A percentile compares a stretch with the other conserved stretches of the same genome.
These are phyloP conservation scores for Pythium insidiosum DNA, from an alignment of 352 stramenopile species.

Conservation along the genomic window DNA sequence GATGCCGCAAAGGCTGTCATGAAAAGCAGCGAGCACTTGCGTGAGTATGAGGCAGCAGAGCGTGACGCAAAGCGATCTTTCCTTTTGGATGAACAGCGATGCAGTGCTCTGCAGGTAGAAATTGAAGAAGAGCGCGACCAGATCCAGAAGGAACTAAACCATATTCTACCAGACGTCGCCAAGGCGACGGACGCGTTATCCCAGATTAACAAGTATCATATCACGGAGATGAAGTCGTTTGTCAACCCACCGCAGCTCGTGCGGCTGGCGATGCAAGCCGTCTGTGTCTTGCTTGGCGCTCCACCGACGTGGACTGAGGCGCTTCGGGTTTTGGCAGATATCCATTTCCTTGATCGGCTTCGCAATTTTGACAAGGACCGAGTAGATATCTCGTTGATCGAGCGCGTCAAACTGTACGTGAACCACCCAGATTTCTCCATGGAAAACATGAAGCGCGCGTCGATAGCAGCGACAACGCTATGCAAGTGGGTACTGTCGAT, in stretches of 20 bases:
- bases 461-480: conserved; percentile 55
- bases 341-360: conserved; percentile 56
- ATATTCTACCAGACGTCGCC: conserved; percentile 49
- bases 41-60: conserved; percentile 27
- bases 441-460: conserved; percentile 70
- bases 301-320: conserved; percentile 60
- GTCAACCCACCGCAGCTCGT: conserved; percentile 62
- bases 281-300: conserved; percentile 52
- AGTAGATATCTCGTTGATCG: conserved; percentile 32
- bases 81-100: conserved; percentile 48
- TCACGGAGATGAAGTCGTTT: conserved; percentile 77
- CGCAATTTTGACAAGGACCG: conserved; percentile 49
- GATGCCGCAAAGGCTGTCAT: conserved; percentile 24
- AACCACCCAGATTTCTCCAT: conserved; percentile 72
- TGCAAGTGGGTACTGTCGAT: conserved; percentile 69
- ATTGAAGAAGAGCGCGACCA: conserved; percentile 44
- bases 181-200: conserved; percentile 48
- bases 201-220: conserved; percentile 76
- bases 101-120: conserved; percentile 35
- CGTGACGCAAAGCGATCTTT: conserved; percentile 34
- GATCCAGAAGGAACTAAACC: conserved; percentile 49
- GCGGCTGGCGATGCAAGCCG: conserved; percentile 66
- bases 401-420: conserved; percentile 45
- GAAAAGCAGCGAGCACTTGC: conserved; percentile 17
- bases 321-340: conserved; percentile 55